Conservation (phyloP, 2,329 filamentous ascomycete species). For the Talaromyces sp. region DNA sequence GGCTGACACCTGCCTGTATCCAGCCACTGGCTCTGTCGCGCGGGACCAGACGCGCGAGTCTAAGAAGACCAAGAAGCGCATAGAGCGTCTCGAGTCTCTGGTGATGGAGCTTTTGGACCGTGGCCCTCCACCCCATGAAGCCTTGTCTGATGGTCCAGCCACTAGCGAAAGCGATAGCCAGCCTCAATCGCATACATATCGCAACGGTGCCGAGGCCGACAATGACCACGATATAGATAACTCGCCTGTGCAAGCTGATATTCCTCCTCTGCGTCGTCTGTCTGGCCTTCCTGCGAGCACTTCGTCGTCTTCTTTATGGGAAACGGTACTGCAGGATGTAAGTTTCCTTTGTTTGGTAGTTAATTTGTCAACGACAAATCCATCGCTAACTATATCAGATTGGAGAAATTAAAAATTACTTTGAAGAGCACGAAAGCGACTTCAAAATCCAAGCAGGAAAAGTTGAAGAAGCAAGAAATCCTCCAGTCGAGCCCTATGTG, state of each 20-base stretch:
- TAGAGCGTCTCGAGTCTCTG: constrained; percentile 10
- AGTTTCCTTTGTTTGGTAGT: not conserved
- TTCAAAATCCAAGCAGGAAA: constrained; percentile 8
- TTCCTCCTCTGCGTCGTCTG: constrained; percentile 4
- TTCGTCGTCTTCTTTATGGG: constrained; percentile 9
- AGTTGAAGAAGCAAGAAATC: constrained; percentile 8
- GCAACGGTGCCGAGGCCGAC: not conserved
- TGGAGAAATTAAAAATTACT: constrained; percentile 10
- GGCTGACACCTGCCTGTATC: constrained; percentile 9
- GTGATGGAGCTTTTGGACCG: constrained; percentile 10
- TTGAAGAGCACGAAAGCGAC: constrained; percentile 9
- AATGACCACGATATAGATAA: not conserved
- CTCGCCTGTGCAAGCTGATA: not conserved
- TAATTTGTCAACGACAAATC: not conserved
- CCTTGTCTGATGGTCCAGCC: constrained; percentile 2
- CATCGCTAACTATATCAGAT: constrained; percentile 1
- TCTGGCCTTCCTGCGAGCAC: constrained; percentile 6
- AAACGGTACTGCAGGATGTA: constrained; percentile 11
- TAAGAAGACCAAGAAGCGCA: constrained; percentile 11
- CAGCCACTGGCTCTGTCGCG: constrained; percentile 3
- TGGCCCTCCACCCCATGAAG: not conserved
- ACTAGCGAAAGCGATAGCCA: constrained; percentile 4
- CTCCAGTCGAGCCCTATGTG: not conserved
- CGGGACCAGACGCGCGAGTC: constrained; percentile 12
- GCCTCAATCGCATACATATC: constrained; percentile 1